Evolutionary conservation across 164 flowering plant species (phyloP).

Genomic region (Protea cynaroides): DNA sequence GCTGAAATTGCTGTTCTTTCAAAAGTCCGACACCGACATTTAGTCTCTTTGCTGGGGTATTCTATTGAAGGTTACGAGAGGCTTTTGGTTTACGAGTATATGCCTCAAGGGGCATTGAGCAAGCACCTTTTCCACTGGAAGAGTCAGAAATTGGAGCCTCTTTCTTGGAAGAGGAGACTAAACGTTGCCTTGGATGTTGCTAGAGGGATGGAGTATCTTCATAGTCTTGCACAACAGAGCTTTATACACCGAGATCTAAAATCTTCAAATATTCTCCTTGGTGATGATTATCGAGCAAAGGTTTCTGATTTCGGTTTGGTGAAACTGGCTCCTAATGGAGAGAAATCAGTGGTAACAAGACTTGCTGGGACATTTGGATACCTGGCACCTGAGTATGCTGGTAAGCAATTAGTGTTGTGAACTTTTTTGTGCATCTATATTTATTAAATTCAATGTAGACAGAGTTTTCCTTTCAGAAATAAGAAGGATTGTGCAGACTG

Average conservation of each 20-base stretch:
- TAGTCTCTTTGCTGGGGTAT: slow-evolving; percentile 70
- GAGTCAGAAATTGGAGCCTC: slow-evolving; percentile 48
- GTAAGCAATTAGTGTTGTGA: slow-evolving; percentile 26
- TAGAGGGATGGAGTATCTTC: slow-evolving; percentile 82
- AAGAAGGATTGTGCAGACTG: neutral
- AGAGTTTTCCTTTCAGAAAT: neutral
- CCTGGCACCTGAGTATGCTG: slow-evolving; percentile 88
- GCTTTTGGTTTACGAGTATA: slow-evolving; percentile 67
- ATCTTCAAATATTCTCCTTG: slow-evolving; percentile 72
- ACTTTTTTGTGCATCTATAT: neutral
- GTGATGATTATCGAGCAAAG: slow-evolving; percentile 66
- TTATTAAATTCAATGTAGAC: neutral
- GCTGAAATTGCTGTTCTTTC: slow-evolving; percentile 79
- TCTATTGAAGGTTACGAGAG: slow-evolving; percentile 63
- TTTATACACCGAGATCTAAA: slow-evolving; percentile 80
- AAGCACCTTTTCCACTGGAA: slow-evolving; percentile 74
- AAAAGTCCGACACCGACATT: slow-evolving; percentile 71
- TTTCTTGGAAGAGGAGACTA: slow-evolving; percentile 68
- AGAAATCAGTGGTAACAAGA: slow-evolving; percentile 57
- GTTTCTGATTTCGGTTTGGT: slow-evolving; percentile 84
- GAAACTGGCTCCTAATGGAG: slow-evolving; percentile 77
- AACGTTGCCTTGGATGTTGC: slow-evolving; percentile 74
- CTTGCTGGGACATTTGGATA: slow-evolving; percentile 91
- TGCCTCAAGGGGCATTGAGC: slow-evolving; percentile 79
- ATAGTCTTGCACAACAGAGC: slow-evolving; percentile 57